phyloP scores from a whole-genome alignment of 345 rosid species.

The Lumnitzera littorea region DNA sequence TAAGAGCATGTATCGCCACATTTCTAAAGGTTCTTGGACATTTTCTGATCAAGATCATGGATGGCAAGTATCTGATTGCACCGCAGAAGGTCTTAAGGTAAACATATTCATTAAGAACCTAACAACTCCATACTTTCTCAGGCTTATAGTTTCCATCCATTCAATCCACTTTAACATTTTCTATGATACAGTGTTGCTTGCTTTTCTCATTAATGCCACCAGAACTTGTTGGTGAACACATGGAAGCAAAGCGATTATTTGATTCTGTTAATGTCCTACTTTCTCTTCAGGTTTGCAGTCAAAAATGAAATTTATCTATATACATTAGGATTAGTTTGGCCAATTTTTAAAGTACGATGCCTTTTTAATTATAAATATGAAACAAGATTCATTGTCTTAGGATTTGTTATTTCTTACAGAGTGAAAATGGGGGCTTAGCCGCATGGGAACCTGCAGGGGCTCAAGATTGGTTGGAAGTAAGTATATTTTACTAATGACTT shows the following conservation, averaged over 20 bases:
- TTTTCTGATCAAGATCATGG: conserved; percentile 47
- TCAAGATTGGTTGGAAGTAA: conserved; percentile 44
- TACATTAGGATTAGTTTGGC: background rate
- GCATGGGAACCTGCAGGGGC: conserved; percentile 63
- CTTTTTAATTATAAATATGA: no score
- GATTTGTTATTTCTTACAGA: conserved; percentile 20
- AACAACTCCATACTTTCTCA: background rate
- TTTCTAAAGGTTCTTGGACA: conserved; percentile 49
- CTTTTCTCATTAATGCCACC: conserved; percentile 36
- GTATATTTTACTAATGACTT: background rate
- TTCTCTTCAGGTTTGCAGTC: conserved; percentile 35
- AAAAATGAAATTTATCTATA: background rate
- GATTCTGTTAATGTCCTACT: conserved; percentile 49
- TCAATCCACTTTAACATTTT: background rate
- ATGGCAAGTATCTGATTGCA: conserved; percentile 47
- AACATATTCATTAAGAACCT: background rate
- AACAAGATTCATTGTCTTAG: background rate
- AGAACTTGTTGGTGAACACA: conserved; percentile 40
- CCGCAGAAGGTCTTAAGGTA: conserved; percentile 38
- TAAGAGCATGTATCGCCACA: conserved; percentile 25
- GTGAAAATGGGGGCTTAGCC: conserved; percentile 46
- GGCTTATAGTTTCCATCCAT: background rate
- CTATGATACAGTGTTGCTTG: conserved; percentile 31
- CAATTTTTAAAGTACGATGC: no score
- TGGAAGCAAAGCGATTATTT: conserved; percentile 30